Percentiles rank a stretch among this genome's conserved stretches.
Conservation (phyloP, 495 filamentous ascomycete genomes). For the Annulohypoxylon stygium region DNA sequence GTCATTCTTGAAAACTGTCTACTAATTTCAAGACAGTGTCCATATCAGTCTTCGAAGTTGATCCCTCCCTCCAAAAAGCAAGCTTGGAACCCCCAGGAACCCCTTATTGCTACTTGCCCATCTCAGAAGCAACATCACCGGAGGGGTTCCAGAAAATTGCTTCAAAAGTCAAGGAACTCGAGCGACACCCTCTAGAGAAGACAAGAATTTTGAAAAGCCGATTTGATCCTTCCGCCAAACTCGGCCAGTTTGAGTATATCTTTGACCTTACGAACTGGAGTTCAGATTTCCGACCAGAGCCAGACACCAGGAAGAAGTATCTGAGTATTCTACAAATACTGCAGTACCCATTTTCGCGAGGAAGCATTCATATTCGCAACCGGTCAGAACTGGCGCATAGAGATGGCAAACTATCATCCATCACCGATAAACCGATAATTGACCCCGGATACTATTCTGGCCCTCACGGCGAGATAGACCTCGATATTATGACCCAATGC, state of each 20-base stretch:
- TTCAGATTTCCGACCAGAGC: conserved; percentile 3
- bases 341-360: conserved; percentile 9
- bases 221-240: background rate
- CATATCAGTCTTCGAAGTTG: conserved; percentile 8
- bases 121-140: background rate
- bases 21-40: background rate
- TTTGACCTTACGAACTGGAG: conserved; percentile 6
- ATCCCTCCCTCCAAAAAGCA: background rate
- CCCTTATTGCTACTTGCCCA: conserved; percentile 9
- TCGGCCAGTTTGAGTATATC: conserved; percentile 13
- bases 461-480: conserved; percentile 3
- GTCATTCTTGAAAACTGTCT: background rate
- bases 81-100: background rate
- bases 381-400: background rate
- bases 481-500: conserved; percentile 4
- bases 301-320: conserved; percentile 5
- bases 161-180: background rate
- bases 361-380: conserved; percentile 11
- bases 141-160: background rate
- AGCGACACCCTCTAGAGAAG: background rate
- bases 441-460: conserved; percentile 11
- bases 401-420: background rate
- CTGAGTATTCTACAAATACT: background rate
- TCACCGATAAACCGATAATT: background rate
- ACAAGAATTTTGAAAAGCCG: background rate